Evolutionary conservation across 129 eudicot genomes (phyloP), one percentile per base, ranked within the genome.

Genomic region (Gnaphalium uliginosum): DNA sequence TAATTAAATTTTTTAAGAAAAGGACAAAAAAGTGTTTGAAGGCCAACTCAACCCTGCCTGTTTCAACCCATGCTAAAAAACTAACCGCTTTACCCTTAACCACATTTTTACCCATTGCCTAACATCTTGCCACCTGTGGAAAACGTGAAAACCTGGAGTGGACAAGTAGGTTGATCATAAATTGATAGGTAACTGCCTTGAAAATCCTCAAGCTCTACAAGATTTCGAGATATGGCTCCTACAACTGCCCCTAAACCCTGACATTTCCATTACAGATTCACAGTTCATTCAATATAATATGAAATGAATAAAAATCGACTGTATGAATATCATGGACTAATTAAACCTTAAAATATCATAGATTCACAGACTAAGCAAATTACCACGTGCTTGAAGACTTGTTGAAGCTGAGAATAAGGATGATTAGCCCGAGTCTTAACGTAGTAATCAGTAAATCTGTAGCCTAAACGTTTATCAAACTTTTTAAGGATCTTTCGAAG

Each of bases 191-290:
- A 85, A 84, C 98, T 90, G 63, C 98, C 96, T 53, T 87, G 96
- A 33, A 90, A 87, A 75, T 90, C 98, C 83, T 93, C 97, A 65
- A 93, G 97, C 65, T 90, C 97, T 18, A 87, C 92, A 63, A 93
- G 89, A 82, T 93, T 90, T 72, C 95, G 90, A 78, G 96, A 86
- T 78, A 93, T 81, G 43, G 93, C 96, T 53, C 98, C 98, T 32
- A 90, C 93, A 60, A 94, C 98, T 39, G 98, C 98, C 79, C 96
- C 97, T 77, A 94, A 77, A 29, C 98, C 98, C 98, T 93, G 87
- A 79, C 81, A 68, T 30, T 35, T 69, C 18, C 46, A 59, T 76
- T 48, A 29, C 14, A 51, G 22, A 65, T 83, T 76, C 39, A 29
- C 14, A 51, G 22, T 68, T 83, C 53, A 68, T 32, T 53, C 21